These are phyloP conservation scores for Botrytis aclada DNA, from an alignment of 2,329 filamentous ascomycete genomes.

Conservation along the genomic window DNA sequence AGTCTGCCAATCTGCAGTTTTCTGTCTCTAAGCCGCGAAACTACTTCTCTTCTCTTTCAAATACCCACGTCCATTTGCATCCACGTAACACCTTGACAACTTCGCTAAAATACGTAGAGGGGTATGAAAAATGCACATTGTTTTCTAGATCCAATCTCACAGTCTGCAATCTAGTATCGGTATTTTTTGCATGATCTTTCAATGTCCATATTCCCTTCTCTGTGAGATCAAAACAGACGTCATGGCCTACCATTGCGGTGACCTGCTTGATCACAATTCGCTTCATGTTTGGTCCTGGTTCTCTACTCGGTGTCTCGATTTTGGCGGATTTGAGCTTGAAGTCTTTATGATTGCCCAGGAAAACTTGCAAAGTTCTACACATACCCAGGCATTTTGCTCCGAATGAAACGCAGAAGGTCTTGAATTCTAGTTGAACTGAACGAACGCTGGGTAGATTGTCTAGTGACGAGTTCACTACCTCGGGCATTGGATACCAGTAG, in stretches of 20 bases:
- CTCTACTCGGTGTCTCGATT: background rate
- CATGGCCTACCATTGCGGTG: background rate
- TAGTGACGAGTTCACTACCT: background rate
- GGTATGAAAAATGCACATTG: too few species aligned
- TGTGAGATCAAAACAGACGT: background rate
- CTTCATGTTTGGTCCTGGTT: rapidly evolving
- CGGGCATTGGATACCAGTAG: background rate
- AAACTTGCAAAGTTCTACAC: background rate
- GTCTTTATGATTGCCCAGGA: background rate
- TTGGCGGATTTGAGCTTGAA: background rate
- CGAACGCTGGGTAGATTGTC: background rate
- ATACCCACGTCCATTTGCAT: background rate
- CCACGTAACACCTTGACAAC: background rate
- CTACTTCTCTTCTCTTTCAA: background rate
- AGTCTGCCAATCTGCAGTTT: too few species aligned
- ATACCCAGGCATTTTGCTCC: background rate
- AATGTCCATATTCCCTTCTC: background rate
- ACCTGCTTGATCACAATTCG: background rate
- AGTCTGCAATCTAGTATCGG: rapidly evolving
- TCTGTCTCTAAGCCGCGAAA: background rate
- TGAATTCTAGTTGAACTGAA: background rate
- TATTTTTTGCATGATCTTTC: background rate
- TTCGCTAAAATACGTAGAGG: rapidly evolving
- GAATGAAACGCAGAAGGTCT: background rate
- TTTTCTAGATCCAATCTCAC: background rate